phyloP scores from a whole-genome alignment of 73 alveolate species.

The Effrenium voratum region DNA sequence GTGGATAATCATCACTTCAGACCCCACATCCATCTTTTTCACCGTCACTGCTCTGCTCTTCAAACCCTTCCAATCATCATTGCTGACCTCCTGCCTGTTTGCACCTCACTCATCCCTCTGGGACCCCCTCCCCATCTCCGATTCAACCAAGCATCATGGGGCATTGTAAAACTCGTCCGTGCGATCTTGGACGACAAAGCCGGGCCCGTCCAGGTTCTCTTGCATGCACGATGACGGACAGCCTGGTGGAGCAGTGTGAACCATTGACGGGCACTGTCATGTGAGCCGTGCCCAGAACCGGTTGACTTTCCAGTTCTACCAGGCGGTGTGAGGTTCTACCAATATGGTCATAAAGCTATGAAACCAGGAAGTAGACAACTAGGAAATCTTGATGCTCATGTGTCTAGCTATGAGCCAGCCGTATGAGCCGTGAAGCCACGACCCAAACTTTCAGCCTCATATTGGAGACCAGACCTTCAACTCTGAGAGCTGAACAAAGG shows the following conservation, averaged over 20 bases:
- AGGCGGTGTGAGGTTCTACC: too few relatives aligned
- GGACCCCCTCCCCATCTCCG: not conserved
- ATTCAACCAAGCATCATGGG: not conserved
- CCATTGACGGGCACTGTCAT: not conserved
- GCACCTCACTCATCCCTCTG: too few relatives aligned
- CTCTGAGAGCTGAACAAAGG: too few relatives aligned
- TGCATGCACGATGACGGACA: not conserved
- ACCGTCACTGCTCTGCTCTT: not conserved
- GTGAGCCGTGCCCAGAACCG: not conserved
- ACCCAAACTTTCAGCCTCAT: too few relatives aligned
- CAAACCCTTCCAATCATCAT: not conserved
- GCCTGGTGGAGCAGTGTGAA: not conserved
- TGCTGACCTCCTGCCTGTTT: not conserved
- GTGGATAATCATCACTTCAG: too few relatives aligned
- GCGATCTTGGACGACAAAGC: not conserved
- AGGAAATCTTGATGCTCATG: not conserved
- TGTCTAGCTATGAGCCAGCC: too few relatives aligned
- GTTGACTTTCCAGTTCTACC: not conserved
- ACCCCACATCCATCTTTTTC: not conserved
- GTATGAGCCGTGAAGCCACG: too few relatives aligned
- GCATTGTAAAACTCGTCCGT: not conserved
- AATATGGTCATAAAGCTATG: not conserved
- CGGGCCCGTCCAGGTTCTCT: conserved; percentile 9
- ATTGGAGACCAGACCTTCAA: too few relatives aligned
- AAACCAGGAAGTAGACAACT: not conserved